Evolutionary conservation across 345 rosid genomes (phyloP), one percentile per base, ranked within the genome.

Genomic region (Stellera chamaejasme): DNA sequence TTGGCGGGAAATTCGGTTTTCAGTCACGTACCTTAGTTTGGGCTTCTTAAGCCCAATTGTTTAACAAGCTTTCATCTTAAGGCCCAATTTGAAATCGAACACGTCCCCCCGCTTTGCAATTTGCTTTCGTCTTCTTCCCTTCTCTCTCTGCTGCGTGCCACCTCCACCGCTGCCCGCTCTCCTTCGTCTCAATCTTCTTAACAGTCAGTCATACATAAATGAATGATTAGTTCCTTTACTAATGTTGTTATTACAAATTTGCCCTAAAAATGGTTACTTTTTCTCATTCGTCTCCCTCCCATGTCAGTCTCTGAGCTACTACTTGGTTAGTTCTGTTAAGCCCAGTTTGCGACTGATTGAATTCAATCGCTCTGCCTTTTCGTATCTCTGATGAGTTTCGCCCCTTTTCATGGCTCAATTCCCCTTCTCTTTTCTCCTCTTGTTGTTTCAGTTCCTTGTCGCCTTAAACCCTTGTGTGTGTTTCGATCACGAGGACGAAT

Each of bases 401-500:
- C 55, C 36, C 45, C 52, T 50, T 59, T 42, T 11, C 60, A 75
- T 70, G 79, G 73, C 69, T 15, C 50, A 19, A 47, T 16, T 48
- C 56, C 39, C 23, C 25, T 47, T 25, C 1, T n/a, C 11, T 49
- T 26, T 47, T 51, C 55, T 57, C 42, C 27, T 27, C 43, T 44
- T 48, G 19, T 53, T 50, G 43, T 19, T 60, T 44, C 58, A 55
- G 42, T 6, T 13, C 41, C n/a, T 51, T 46, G 53, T 60, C 10
- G 27, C 51, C 10, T 10, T 62, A 27, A 47, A 50, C 50, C 63
- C 62, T 58, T 61, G 53, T 52, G 27, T 57, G 2, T 48, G 68
- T 42, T 28, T 25, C 55, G 66, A 51, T 69, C 55, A 36, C 4
- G n/a, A 54, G 51, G 78, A 67, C 51, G 76, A 70, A 26, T 79